phyloP scores from a whole-genome alignment of 176 grass and related monocot species.

The Ananas comosus region DNA sequence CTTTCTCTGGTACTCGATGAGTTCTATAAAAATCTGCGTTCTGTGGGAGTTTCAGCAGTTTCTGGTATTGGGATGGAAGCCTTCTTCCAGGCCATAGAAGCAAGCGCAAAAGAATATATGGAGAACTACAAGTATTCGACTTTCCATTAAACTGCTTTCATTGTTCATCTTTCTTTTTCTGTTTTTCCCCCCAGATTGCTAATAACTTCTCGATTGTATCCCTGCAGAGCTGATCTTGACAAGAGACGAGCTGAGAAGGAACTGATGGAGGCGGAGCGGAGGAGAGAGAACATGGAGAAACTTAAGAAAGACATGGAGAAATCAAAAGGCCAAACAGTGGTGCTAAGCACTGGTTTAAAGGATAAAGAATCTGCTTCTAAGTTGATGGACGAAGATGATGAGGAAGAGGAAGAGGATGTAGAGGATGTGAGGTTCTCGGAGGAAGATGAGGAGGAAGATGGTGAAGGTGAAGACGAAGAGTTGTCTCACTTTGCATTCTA shows the following conservation, averaged over 20 bases:
- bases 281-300: constrained; percentile 71
- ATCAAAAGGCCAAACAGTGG: constrained; percentile 75
- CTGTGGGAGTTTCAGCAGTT: constrained; percentile 88
- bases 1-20: constrained; percentile 80
- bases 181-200: neutral
- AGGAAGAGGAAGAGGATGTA: constrained; percentile 43
- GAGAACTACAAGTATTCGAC: constrained; percentile 64
- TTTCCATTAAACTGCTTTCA: neutral
- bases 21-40: constrained; percentile 76
- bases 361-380: constrained; percentile 34
- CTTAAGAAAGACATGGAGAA: constrained; percentile 81
- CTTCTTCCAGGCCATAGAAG: constrained; percentile 77
- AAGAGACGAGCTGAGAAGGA: constrained; percentile 85
- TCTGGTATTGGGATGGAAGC: constrained; percentile 60
- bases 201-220: neutral
- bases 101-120: constrained; percentile 74
- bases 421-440: constrained; percentile 52
- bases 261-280: constrained; percentile 51
- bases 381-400: constrained; percentile 48
- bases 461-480: constrained; percentile 74
- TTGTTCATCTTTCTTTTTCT: neutral
- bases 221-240: constrained; percentile 76
- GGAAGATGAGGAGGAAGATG: constrained; percentile 61
- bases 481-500: constrained; percentile 54
- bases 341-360: constrained; percentile 84